Conservation (phyloP, 2,329 filamentous ascomycete species). For the Ascosphaera acerosa region DNA sequence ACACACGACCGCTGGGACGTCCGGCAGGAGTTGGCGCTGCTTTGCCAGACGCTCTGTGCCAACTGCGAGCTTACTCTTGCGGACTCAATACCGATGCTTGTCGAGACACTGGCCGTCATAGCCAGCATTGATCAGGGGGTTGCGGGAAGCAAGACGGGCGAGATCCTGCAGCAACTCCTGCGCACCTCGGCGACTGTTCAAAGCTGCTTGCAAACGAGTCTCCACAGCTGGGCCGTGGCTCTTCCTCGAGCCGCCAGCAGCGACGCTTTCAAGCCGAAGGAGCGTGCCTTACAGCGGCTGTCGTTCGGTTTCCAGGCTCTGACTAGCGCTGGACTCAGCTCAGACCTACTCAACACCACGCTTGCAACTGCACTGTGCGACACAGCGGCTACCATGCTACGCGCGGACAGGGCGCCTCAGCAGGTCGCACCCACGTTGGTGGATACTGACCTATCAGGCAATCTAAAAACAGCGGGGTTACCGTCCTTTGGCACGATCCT, state of each 20-base stretch:
- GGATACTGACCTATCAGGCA: constrained; percentile 8
- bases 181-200: constrained; percentile 35
- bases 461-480: constrained; percentile 8
- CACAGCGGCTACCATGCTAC: constrained; percentile 17
- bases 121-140: constrained; percentile 26
- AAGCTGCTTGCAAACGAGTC: constrained; percentile 37
- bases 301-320: constrained; percentile 44
- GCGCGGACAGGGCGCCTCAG: background rate
- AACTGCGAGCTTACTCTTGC: constrained; percentile 50
- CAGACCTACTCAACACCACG: constrained; percentile 38
- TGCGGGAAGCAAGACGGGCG: constrained; percentile 12
- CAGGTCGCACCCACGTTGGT: constrained; percentile 4
- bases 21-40: constrained; percentile 34
- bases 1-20: constrained; percentile 45
- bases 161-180: constrained; percentile 32
- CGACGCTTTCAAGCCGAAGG: constrained; percentile 55
- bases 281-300: constrained; percentile 48
- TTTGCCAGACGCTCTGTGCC: constrained; percentile 54
- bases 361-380: constrained; percentile 47
- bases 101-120: constrained; percentile 59
- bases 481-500: constrained; percentile 34
- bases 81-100: constrained; percentile 42
- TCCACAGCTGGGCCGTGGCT: constrained; percentile 60
- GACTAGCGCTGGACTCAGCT: constrained; percentile 35
- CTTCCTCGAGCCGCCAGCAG: constrained; percentile 64